A percentile compares a stretch with the other conserved stretches of the same genome.
Evolutionary conservation across 2,329 filamentous ascomycete genomes (phyloP).

Genomic region (Fusarium cyanostomum): DNA sequence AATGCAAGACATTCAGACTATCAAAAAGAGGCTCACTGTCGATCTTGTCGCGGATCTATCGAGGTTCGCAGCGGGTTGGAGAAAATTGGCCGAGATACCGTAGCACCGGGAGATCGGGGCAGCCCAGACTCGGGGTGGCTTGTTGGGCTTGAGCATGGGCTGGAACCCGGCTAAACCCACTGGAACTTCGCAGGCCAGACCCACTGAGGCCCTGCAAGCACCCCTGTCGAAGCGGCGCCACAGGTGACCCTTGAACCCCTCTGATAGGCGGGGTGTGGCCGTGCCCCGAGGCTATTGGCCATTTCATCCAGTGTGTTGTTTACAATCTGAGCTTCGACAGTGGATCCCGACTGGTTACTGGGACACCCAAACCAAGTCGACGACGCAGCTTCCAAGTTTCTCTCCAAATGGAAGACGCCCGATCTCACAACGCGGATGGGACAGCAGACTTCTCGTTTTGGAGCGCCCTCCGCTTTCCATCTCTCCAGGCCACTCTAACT

Average conservation of each 20-base stretch:
- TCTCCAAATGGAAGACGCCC: conserved; percentile 26
- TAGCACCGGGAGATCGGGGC: conserved; percentile 30
- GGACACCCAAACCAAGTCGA: conserved; percentile 32
- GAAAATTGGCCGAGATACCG: conserved; percentile 27
- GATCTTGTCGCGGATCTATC: conserved; percentile 12
- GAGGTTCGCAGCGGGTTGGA: conserved; percentile 17
- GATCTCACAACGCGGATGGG: conserved; percentile 16
- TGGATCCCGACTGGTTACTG: conserved; percentile 38
- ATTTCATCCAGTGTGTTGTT: conserved; percentile 28
- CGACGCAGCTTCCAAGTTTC: conserved; percentile 31
- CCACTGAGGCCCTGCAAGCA: conserved; percentile 20
- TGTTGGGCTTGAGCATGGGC: conserved; percentile 12
- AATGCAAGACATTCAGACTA: background rate
- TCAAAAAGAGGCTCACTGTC: conserved; percentile 12
- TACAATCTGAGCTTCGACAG: conserved; percentile 33
- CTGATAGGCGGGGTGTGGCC: conserved; percentile 35
- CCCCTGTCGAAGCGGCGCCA: conserved; percentile 32
- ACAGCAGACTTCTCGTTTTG: conserved; percentile 30
- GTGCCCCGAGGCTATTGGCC: background rate
- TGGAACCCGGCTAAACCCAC: conserved; percentile 6
- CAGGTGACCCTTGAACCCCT: conserved; percentile 19
- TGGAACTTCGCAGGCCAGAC: conserved; percentile 5
- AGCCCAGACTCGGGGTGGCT: conserved; percentile 26
- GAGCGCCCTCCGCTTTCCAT: conserved; percentile 14
- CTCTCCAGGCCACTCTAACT: background rate